Evolutionary conservation across 768 basidiomycete genomes (phyloP).

Genomic region (Leucocoprinus sp.): DNA sequence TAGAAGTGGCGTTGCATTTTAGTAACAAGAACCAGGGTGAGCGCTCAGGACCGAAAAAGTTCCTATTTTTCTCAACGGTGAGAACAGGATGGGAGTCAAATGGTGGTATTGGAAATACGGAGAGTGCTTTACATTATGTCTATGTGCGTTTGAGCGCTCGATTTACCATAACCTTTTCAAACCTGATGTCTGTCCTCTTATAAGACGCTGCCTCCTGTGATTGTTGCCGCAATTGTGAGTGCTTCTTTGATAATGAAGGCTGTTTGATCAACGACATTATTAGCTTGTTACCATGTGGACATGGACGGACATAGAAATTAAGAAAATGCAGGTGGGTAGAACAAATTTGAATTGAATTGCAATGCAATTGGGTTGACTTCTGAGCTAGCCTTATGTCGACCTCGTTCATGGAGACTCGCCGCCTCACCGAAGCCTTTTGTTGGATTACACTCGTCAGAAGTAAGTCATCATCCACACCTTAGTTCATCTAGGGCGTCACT

Average conservation of each 20-base stretch:
- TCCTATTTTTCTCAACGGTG: not conserved
- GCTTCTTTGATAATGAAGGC: not conserved
- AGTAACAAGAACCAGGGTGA: conserved; percentile 38
- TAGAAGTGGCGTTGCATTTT: conserved; percentile 40
- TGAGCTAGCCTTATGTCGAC: conserved; percentile 54
- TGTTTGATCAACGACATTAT: not conserved
- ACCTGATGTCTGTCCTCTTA: not conserved
- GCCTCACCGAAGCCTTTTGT: conserved; percentile 40
- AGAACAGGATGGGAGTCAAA: conserved; percentile 35
- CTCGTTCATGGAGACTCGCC: conserved; percentile 48
- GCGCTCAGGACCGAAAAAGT: not conserved
- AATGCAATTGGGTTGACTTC: not conserved
- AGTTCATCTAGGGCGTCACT: not conserved
- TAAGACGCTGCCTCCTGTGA: conserved; percentile 48
- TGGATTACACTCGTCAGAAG: conserved; percentile 51
- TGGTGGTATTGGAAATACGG: conserved; percentile 23
- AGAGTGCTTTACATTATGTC: conserved; percentile 40
- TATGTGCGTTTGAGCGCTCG: conserved; percentile 30
- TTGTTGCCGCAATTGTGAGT: conserved; percentile 37
- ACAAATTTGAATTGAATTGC: no score
- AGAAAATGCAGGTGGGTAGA: conserved; percentile 45
- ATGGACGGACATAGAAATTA: conserved; percentile 51
- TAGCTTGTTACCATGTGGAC: conserved; percentile 44
- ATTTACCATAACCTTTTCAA: not conserved
- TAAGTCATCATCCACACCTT: conserved; percentile 15